Percentiles rank a stretch among this genome's conserved stretches.
Conservation (phyloP, 139 green algal genomes). For the Microglena sp. region DNA sequence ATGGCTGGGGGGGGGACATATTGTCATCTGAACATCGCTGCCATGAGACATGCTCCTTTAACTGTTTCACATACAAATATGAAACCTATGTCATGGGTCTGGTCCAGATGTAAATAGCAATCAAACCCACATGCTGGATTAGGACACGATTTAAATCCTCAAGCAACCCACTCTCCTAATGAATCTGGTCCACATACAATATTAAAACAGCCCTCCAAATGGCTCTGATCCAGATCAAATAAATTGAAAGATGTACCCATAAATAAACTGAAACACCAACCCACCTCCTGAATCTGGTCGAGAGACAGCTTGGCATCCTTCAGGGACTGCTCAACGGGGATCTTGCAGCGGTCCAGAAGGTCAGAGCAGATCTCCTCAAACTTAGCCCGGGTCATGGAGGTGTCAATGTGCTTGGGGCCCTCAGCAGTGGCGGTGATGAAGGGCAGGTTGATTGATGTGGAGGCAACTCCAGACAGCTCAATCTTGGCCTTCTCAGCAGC, state of each 20-base stretch:
- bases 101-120: too few relatives aligned
- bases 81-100: too few relatives aligned
- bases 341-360: constrained; percentile 77
- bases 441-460: constrained; percentile 90
- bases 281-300: constrained; percentile 79
- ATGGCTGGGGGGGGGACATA: too few relatives aligned
- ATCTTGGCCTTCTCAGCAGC: constrained; percentile 99
- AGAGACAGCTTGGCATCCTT: constrained; percentile 88
- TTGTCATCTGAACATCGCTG: too few relatives aligned
- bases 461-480: constrained; percentile 75
- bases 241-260: constrained; percentile 6
- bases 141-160: too few relatives aligned
- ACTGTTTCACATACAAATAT: too few relatives aligned
- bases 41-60: too few relatives aligned
- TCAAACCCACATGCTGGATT: too few relatives aligned
- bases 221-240: too few relatives aligned
- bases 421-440: constrained; percentile 99
- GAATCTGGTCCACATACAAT: too few relatives aligned
- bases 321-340: constrained; percentile 87
- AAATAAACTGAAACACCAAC: constrained; percentile 14
- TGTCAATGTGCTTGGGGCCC: constrained; percentile 99
- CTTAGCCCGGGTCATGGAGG: constrained; percentile 43
- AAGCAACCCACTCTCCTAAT: too few relatives aligned
- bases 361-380: constrained; percentile 96
- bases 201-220: too few relatives aligned